Evolutionary conservation across 2,329 filamentous ascomycete species (phyloP).

Genomic region (Blumeria graminis): DNA sequence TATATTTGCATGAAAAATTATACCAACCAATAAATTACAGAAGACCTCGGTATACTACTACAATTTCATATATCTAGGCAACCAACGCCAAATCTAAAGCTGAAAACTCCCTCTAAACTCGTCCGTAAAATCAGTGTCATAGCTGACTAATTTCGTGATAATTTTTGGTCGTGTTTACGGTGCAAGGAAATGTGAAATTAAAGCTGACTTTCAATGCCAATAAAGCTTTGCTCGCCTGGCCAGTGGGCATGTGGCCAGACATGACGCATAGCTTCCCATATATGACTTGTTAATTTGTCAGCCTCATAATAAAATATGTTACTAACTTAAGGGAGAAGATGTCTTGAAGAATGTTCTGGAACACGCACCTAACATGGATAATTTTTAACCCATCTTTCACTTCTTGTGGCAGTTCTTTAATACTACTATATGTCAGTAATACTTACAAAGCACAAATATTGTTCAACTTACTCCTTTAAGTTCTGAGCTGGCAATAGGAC

Average conservation of each 20-base stretch:
- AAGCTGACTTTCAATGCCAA: constrained; percentile 55
- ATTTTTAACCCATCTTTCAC: constrained; percentile 74
- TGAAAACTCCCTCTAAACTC: too few relatives aligned
- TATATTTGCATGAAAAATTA: too few relatives aligned
- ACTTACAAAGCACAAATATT: not conserved
- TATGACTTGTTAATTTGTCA: constrained; percentile 31
- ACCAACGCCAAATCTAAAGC: too few relatives aligned
- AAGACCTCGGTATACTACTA: too few relatives aligned
- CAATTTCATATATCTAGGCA: too few relatives aligned
- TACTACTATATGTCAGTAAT: constrained; percentile 16
- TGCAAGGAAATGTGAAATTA: constrained; percentile 18
- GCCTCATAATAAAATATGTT: constrained; percentile 3
- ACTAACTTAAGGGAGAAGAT: not conserved
- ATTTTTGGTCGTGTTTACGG: too few relatives aligned
- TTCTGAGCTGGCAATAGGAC: constrained; percentile 76
- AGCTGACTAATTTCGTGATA: too few relatives aligned
- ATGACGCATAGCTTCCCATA: constrained; percentile 77
- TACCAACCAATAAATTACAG: too few relatives aligned
- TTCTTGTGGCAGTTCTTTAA: constrained; percentile 71
- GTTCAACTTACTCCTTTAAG: constrained; percentile 41
- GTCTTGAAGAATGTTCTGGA: constrained; percentile 1
- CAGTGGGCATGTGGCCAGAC: constrained; percentile 83
- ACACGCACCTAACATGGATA: constrained; percentile 57
- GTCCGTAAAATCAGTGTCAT: too few relatives aligned
- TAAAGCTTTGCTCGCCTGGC: constrained; percentile 47